Conservation (phyloP, 768 basidiomycete species). For the Botryobasidium botryosum region DNA sequence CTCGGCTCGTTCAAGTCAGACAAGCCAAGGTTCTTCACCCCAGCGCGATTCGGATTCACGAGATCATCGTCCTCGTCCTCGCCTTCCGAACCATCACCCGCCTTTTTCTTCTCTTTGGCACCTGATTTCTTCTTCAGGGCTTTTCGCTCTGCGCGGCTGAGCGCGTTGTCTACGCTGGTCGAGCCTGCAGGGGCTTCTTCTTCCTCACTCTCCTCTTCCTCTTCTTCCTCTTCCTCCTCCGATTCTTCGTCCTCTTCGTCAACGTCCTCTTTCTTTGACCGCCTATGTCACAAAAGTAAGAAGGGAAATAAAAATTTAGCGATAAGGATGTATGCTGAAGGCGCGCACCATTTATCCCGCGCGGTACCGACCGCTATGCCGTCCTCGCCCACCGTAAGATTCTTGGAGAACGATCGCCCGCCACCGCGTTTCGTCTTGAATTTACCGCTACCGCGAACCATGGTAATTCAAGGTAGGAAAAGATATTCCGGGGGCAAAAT, state of each 20-base stretch:
- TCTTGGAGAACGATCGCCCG: conserved; percentile 63
- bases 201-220: conserved; percentile 21
- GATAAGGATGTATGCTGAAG: conserved; percentile 8
- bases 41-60: conserved; percentile 57
- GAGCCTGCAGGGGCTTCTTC: conserved; percentile 18
- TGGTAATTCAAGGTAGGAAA: conserved; percentile 1
- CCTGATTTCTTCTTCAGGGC: conserved; percentile 76
- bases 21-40: conserved; percentile 57
- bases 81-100: conserved; percentile 25
- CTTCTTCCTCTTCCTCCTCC: conserved; percentile 30
- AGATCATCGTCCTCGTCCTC: conserved; percentile 52
- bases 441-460: conserved; percentile 34
- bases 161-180: conserved; percentile 28
- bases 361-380: conserved; percentile 31
- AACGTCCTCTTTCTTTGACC: conserved; percentile 18
- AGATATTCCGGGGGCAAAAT: not conserved
- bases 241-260: conserved; percentile 28
- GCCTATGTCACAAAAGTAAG: conserved; percentile 11
- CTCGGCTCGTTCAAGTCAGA: conserved; percentile 50
- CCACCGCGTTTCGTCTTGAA: conserved; percentile 81
- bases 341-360: not conserved
- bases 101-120: conserved; percentile 18
- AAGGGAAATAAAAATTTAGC: conserved; percentile 9
- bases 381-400: conserved; percentile 40
- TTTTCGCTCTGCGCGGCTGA: conserved; percentile 53